Conservation (phyloP, 345 rosid species). For the Acer negundo region DNA sequence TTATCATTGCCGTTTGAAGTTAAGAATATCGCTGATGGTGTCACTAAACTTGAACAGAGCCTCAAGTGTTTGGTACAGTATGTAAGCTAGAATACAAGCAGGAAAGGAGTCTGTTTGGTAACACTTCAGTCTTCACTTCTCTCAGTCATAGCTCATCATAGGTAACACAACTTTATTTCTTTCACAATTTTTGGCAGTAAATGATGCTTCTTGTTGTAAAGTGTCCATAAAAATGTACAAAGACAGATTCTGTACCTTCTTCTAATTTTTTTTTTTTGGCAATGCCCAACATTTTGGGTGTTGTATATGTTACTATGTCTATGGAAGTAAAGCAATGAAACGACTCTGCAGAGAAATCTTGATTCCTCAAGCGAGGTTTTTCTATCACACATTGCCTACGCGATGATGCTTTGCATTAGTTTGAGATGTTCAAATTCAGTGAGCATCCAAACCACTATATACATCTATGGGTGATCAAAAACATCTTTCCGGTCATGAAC, state of each 20-base stretch:
- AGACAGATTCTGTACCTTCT: not conserved
- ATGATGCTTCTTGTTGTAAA: slow-evolving; percentile 8
- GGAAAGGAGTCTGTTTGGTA: slow-evolving; percentile 1
- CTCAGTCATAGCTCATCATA: not conserved
- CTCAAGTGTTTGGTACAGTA: slow-evolving; percentile 66
- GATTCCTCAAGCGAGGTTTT: not conserved
- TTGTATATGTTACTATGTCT: not conserved
- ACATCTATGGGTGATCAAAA: not conserved
- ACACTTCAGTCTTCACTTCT: slow-evolving; percentile 2
- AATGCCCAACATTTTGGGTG: slow-evolving; percentile 7
- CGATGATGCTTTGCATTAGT: not conserved
- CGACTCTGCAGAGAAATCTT: not conserved
- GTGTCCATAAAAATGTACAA: not conserved
- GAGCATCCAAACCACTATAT: too few relatives aligned
- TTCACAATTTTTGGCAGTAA: not conserved
- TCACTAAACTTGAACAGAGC: slow-evolving; percentile 46
- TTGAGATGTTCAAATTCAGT: not conserved
- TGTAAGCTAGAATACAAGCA: slow-evolving; percentile 17
- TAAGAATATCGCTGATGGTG: not conserved
- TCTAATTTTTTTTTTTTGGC: not conserved
- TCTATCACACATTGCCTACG: not conserved
- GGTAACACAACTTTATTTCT: not conserved
- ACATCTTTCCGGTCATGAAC: too few relatives aligned
- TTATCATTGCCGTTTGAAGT: not conserved
- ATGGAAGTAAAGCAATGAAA: not conserved